phyloP scores from a whole-genome alignment of 2,329 filamentous ascomycete genomes.

The Botryotinia narcissicola region DNA sequence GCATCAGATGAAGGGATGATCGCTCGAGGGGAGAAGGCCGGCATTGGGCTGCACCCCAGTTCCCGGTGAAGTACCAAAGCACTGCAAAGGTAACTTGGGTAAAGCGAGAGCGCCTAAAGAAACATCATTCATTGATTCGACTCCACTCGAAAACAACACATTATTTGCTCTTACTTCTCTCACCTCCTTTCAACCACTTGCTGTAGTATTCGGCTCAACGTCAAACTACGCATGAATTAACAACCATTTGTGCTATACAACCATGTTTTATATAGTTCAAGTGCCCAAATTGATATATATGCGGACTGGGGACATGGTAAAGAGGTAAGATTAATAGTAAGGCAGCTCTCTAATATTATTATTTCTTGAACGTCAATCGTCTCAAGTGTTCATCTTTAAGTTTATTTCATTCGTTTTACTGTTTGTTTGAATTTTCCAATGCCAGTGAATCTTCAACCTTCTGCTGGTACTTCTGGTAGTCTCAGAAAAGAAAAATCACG shows the following conservation, averaged over 20 bases:
- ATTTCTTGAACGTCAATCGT: constrained; percentile 4
- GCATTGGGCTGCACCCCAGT: constrained; percentile 6
- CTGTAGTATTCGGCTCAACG: constrained; percentile 38
- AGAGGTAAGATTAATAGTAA: constrained; percentile 13
- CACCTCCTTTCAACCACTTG: constrained; percentile 10
- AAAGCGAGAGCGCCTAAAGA: background rate
- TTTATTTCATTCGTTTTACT: background rate
- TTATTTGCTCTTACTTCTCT: background rate
- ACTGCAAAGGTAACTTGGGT: background rate
- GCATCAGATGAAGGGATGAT: constrained; percentile 24
- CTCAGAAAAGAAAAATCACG: background rate
- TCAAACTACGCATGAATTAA: constrained; percentile 56
- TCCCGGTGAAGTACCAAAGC: constrained; percentile 7
- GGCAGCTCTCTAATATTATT: constrained; percentile 1
- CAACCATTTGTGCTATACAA: constrained; percentile 44
- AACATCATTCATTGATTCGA: background rate
- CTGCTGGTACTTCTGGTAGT: background rate
- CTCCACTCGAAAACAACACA: constrained; percentile 10
- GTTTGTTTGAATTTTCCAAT: constrained; percentile 9
- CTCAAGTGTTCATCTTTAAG: background rate
- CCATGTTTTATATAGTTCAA: constrained; percentile 27
- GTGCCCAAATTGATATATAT: background rate
- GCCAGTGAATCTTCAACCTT: constrained; percentile 16
- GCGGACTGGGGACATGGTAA: constrained; percentile 6
- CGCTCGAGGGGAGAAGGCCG: background rate